Conservation (phyloP, 352 stramenopile genomes). For the Globisporangium rhizosaccharum region DNA sequence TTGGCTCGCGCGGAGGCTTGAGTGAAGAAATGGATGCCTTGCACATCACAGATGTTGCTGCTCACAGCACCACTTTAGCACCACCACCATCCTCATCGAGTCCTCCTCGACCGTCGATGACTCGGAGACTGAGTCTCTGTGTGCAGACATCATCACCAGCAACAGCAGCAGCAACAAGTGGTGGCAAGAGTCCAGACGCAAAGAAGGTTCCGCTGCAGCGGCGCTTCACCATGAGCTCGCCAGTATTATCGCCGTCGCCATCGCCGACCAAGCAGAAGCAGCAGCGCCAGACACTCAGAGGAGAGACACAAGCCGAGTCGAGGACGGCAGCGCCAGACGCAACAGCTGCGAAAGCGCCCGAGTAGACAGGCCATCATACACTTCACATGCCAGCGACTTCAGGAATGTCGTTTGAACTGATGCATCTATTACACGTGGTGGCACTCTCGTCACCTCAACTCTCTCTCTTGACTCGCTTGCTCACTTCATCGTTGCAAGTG, state of each 20-base stretch:
- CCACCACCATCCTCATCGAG: constrained; percentile 12
- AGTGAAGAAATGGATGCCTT: not conserved
- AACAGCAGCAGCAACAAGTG: not conserved
- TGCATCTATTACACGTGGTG: constrained; percentile 1
- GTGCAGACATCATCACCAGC: constrained; percentile 19
- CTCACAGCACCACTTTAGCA: not conserved
- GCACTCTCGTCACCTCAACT: not conserved
- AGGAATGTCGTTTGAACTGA: not conserved
- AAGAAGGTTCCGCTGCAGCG: constrained; percentile 30
- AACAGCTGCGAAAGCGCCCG: not conserved
- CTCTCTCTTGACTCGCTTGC: not conserved
- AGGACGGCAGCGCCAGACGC: not conserved
- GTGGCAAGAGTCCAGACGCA: constrained; percentile 8
- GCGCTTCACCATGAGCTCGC: constrained; percentile 29
- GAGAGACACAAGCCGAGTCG: not conserved
- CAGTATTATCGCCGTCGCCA: constrained; percentile 7
- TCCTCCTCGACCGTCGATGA: constrained; percentile 14
- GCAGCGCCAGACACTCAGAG: not conserved
- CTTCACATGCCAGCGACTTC: not conserved
- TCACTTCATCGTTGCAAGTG: not conserved
- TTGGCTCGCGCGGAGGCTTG: constrained; percentile 28
- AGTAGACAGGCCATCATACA: too few relatives aligned
- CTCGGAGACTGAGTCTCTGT: constrained; percentile 39
- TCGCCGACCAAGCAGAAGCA: constrained; percentile 5
- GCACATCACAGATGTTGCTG: not conserved